Evolutionary conservation across 345 rosid species (phyloP).

Genomic region (Erodium maritimum): DNA sequence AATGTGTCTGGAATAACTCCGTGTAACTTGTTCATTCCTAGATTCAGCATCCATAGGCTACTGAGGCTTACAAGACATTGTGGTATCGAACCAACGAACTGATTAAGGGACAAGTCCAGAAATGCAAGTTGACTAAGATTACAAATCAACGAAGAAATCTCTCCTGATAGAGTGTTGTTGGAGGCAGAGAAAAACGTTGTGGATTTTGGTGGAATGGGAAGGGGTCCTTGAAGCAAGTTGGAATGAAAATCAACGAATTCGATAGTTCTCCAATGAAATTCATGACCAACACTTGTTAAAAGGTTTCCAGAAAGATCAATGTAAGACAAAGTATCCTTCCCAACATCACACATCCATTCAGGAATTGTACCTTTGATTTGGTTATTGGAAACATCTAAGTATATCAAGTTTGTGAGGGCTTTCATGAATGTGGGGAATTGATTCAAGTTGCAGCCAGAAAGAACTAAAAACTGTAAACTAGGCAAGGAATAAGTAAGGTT

Average conservation of each 20-base stretch:
- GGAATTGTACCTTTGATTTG: too few relatives aligned
- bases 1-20: conserved; percentile 11
- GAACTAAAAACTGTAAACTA: too few relatives aligned
- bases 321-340: background rate
- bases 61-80: conserved; percentile 9
- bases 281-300: too few relatives aligned
- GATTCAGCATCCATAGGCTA: conserved; percentile 4
- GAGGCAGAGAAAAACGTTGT: background rate
- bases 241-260: background rate
- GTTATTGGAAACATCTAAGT: too few relatives aligned
- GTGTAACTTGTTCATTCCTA: conserved; percentile 8
- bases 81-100: conserved; percentile 16
- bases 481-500: too few relatives aligned
- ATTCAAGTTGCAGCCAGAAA: too few relatives aligned
- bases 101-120: conserved; percentile 15
- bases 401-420: too few relatives aligned
- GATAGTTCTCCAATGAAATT: background rate
- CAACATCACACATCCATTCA: too few relatives aligned
- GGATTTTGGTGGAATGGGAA: conserved; percentile 8
- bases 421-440: too few relatives aligned
- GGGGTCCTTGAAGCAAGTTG: conserved; percentile 9
- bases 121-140: background rate
- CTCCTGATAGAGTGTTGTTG: conserved; percentile 10
- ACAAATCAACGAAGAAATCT: conserved; percentile 14
- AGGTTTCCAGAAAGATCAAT: too few relatives aligned